A percentile compares a stretch with the other conserved stretches of the same genome.
Conservation (phyloP, 2,329 filamentous ascomycete species). For the Fusarium miscanthi region DNA sequence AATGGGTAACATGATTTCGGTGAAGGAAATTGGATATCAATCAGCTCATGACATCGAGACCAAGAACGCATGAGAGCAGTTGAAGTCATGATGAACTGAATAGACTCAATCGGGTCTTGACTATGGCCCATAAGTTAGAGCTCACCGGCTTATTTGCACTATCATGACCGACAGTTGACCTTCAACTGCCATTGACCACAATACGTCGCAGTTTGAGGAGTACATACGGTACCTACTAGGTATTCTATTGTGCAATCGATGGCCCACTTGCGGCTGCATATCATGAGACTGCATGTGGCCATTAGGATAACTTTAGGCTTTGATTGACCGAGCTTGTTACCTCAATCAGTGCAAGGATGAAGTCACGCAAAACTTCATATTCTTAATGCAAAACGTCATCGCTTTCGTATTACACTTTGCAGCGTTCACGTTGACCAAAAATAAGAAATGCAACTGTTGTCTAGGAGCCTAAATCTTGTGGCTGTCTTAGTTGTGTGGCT, state of each 20-base stretch:
- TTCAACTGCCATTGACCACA: background rate
- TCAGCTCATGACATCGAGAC: constrained; percentile 3
- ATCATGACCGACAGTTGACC: background rate
- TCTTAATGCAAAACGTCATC: background rate
- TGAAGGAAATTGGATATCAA: background rate
- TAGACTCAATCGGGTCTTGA: background rate
- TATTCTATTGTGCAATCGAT: background rate
- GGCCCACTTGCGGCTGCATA: constrained; percentile 20
- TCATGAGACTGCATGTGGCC: constrained; percentile 22
- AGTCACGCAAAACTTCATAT: background rate
- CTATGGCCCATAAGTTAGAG: background rate
- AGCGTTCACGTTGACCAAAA: background rate
- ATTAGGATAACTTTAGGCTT: background rate
- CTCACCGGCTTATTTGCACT: background rate
- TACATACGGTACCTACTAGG: background rate
- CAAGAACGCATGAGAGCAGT: background rate
- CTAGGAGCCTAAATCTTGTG: background rate
- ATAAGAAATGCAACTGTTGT: background rate
- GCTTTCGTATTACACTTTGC: constrained; percentile 7
- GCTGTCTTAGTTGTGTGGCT: constrained; percentile 14
- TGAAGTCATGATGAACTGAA: constrained; percentile 16
- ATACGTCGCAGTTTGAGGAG: background rate
- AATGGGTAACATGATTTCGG: constrained; percentile 3
- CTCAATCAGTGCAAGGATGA: background rate
- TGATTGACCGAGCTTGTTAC: background rate